phyloP scores from a whole-genome alignment of 768 basidiomycete genomes.

The Suillus spraguei region DNA sequence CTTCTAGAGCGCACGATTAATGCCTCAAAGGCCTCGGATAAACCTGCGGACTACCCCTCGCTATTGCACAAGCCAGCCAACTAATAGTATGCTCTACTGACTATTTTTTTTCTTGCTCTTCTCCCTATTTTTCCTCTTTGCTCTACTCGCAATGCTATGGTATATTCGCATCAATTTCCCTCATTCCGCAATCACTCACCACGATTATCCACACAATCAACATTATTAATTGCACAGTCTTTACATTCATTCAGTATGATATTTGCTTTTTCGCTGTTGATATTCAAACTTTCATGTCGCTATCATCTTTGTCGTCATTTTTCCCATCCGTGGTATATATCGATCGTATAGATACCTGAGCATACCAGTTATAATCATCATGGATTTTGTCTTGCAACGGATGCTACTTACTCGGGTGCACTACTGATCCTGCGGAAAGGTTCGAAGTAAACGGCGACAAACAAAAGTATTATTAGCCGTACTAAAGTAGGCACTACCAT shows the following conservation, averaged over 20 bases:
- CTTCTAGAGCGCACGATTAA: constrained; percentile 56
- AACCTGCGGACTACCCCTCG: constrained; percentile 33
- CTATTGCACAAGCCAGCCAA: constrained; percentile 27
- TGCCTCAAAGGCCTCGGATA: constrained; percentile 30
- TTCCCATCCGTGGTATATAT: constrained; percentile 18
- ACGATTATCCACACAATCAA: constrained; percentile 36
- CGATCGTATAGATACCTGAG: constrained; percentile 17
- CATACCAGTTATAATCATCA: constrained; percentile 24
- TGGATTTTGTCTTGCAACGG: constrained; percentile 7
- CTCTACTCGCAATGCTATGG: constrained; percentile 39
- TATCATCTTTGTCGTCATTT: constrained; percentile 20
- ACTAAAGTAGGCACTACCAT: constrained; percentile 13
- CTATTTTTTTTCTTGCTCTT: constrained; percentile 15
- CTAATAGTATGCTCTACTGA: constrained; percentile 19
- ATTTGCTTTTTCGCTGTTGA: constrained; percentile 35
- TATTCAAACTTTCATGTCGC: constrained; percentile 29
- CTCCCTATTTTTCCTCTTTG: constrained; percentile 19
- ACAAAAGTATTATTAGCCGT: constrained; percentile 18
- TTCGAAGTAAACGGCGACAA: constrained; percentile 29
- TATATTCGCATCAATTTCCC: constrained; percentile 35
- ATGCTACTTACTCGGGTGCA: neutral
- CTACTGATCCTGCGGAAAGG: neutral
- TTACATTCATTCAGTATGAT: constrained; percentile 27
- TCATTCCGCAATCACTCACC: constrained; percentile 33
- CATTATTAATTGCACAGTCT: constrained; percentile 38